A percentile compares a stretch with the other conserved stretches of the same genome.
phyloP scores from a whole-genome alignment of 495 filamentous ascomycete genomes.

The Xylaria scruposa region DNA sequence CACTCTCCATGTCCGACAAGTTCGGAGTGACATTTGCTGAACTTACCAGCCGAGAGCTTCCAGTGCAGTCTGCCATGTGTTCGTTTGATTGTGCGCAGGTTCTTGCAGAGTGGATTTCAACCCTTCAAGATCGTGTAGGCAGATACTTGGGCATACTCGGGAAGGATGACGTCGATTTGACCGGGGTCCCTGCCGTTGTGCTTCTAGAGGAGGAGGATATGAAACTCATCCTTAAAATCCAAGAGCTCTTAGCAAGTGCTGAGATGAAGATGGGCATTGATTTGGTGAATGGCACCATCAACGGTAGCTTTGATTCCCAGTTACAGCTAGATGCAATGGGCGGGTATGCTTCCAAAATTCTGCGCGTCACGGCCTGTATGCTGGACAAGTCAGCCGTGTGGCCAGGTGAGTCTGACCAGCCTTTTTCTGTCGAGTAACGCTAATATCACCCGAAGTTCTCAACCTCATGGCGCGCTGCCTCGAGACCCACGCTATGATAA shows the following conservation, averaged over 20 bases:
- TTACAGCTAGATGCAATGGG: slow-evolving; percentile 66
- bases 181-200: slow-evolving; percentile 82
- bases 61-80: slow-evolving; percentile 91
- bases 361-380: slow-evolving; percentile 86
- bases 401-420: slow-evolving; percentile 70
- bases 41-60: slow-evolving; percentile 86
- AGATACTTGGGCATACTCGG: slow-evolving; percentile 87
- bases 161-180: slow-evolving; percentile 77
- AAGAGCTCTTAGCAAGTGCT: slow-evolving; percentile 77
- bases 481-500: slow-evolving; percentile 82
- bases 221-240: slow-evolving; percentile 84
- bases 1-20: slow-evolving; percentile 87
- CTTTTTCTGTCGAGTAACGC: slow-evolving; percentile 8
- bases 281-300: slow-evolving; percentile 47
- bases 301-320: slow-evolving; percentile 56
- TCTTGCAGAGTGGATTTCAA: slow-evolving; percentile 94
- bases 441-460: slow-evolving; percentile 63
- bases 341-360: slow-evolving; percentile 85
- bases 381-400: slow-evolving; percentile 89
- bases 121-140: slow-evolving; percentile 93
- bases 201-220: slow-evolving; percentile 91
- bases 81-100: slow-evolving; percentile 97
- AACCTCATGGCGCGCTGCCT: slow-evolving; percentile 87
- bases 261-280: slow-evolving; percentile 79
- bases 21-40: slow-evolving; percentile 87